A percentile compares a stretch with the other conserved stretches of the same genome.
These are phyloP conservation scores for Platismatia glauca DNA, from an alignment of 495 filamentous ascomycete genomes.

Conservation along the genomic window DNA sequence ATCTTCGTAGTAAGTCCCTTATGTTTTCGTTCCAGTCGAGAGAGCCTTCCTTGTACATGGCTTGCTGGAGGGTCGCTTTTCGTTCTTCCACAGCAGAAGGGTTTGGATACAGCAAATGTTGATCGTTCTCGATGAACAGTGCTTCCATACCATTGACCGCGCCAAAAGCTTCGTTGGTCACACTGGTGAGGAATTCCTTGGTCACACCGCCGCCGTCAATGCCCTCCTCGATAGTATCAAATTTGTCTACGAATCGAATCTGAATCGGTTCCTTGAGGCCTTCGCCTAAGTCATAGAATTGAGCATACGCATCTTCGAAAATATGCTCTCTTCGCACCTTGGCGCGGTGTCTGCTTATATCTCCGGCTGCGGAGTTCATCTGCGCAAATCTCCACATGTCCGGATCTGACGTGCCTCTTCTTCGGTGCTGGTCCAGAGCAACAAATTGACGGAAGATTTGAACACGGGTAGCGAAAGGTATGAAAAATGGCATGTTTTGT, in stretches of 20 bases:
- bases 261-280: slow-evolving; percentile 94
- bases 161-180: slow-evolving; percentile 80
- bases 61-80: slow-evolving; percentile 47
- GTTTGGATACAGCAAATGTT: slow-evolving; percentile 86
- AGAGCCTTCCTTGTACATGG: slow-evolving; percentile 44
- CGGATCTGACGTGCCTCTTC: slow-evolving; percentile 70
- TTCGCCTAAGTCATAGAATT: slow-evolving; percentile 75
- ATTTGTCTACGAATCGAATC: slow-evolving; percentile 92
- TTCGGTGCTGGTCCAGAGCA: slow-evolving; percentile 63
- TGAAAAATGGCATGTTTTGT: slow-evolving; percentile 93
- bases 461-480: slow-evolving; percentile 85
- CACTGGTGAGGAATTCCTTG: slow-evolving; percentile 91
- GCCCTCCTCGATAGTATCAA: slow-evolving; percentile 76
- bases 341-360: slow-evolving; percentile 67
- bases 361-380: slow-evolving; percentile 39
- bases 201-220: slow-evolving; percentile 97
- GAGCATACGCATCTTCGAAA: slow-evolving; percentile 76
- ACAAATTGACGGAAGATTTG: slow-evolving; percentile 94
- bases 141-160: slow-evolving; percentile 39
- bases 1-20: slow-evolving; percentile 57
- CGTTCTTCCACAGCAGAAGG: slow-evolving; percentile 68
- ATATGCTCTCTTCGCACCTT: slow-evolving; percentile 70
- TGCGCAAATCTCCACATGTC: slow-evolving; percentile 61
- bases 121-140: slow-evolving; percentile 78
- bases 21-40: slow-evolving; percentile 50